Conservation (phyloP, 2,329 filamentous ascomycete genomes). For the Trichoderma sp. region DNA sequence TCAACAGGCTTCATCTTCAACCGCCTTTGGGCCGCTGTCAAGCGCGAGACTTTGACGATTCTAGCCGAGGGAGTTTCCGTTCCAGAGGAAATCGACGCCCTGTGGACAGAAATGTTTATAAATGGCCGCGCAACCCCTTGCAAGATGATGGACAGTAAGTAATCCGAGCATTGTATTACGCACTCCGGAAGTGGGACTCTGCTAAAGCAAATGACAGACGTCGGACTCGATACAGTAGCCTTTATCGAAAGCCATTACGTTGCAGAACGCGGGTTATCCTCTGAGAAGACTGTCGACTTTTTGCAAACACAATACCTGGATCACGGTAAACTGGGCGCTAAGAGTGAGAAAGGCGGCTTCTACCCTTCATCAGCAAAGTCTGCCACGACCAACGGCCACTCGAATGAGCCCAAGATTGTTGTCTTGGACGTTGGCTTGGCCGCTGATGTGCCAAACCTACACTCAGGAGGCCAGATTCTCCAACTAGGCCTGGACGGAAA, state of each 20-base stretch:
- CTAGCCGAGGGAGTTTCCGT: constrained; percentile 51
- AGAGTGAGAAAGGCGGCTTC: background rate
- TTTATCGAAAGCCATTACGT: constrained; percentile 58
- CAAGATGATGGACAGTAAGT: constrained; percentile 42
- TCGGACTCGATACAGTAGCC: constrained; percentile 55
- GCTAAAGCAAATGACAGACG: constrained; percentile 26
- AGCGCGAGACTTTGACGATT: constrained; percentile 53
- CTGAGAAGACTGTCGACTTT: constrained; percentile 3
- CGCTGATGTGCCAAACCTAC: background rate
- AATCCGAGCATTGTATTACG: constrained; percentile 32
- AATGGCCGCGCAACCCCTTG: constrained; percentile 30
- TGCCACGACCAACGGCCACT: background rate
- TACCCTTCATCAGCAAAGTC: background rate
- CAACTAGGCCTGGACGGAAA: background rate
- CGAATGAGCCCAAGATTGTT: background rate
- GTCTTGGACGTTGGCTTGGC: constrained; percentile 5
- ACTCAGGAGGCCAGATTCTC: background rate
- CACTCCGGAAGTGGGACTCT: too few relatives aligned
- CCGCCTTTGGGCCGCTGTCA: constrained; percentile 58
- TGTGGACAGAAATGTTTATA: constrained; percentile 46
- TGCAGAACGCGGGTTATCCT: constrained; percentile 47
- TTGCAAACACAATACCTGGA: background rate
- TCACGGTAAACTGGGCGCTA: background rate
- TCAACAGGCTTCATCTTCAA: constrained; percentile 59
- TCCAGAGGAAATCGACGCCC: constrained; percentile 51